These are phyloP conservation scores for Triticum urartu DNA, from an alignment of 176 grass and related monocot species.

Conservation along the genomic window DNA sequence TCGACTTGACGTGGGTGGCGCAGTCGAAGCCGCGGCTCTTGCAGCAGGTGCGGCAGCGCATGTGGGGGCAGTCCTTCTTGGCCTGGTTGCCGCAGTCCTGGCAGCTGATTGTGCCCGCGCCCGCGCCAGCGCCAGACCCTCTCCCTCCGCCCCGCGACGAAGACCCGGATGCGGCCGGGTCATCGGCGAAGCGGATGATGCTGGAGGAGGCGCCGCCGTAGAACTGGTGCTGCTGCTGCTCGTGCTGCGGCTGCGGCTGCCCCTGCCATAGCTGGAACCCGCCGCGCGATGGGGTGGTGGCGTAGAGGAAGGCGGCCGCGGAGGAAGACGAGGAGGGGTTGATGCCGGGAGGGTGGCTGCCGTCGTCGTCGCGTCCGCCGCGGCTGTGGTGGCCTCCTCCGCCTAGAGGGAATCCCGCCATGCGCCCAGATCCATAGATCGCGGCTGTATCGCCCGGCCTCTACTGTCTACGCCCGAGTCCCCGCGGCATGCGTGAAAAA, in stretches of 20 bases:
- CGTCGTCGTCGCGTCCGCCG: conserved; percentile 8
- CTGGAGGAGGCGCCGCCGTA: conserved; percentile 46
- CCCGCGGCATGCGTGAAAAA: neutral
- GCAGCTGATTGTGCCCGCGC: conserved; percentile 56
- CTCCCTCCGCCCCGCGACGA: conserved; percentile 34
- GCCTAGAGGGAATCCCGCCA: conserved; percentile 91
- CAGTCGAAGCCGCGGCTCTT: conserved; percentile 90
- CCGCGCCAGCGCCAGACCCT: conserved; percentile 2
- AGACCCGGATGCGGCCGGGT: conserved; percentile 28
- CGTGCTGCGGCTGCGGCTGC: conserved; percentile 53
- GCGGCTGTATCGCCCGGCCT: neutral
- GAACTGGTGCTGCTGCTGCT: conserved; percentile 46
- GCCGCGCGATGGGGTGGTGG: conserved; percentile 19
- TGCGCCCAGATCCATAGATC: conserved; percentile 76
- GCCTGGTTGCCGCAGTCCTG: conserved; percentile 99
- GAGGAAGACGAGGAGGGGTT: conserved; percentile 9
- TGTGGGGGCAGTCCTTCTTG: conserved; percentile 87
- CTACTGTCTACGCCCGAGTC: neutral
- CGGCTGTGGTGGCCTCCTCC: conserved; percentile 44
- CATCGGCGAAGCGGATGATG: conserved; percentile 80
- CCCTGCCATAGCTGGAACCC: conserved; percentile 93
- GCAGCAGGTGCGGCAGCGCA: conserved; percentile 92
- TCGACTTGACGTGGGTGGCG: conserved; percentile 87
- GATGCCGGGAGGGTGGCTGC: conserved; percentile 4
- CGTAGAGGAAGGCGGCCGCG: conserved; percentile 52